These are phyloP conservation scores for Cercospora beticola DNA, from an alignment of 2,329 filamentous ascomycete genomes.

Conservation along the genomic window DNA sequence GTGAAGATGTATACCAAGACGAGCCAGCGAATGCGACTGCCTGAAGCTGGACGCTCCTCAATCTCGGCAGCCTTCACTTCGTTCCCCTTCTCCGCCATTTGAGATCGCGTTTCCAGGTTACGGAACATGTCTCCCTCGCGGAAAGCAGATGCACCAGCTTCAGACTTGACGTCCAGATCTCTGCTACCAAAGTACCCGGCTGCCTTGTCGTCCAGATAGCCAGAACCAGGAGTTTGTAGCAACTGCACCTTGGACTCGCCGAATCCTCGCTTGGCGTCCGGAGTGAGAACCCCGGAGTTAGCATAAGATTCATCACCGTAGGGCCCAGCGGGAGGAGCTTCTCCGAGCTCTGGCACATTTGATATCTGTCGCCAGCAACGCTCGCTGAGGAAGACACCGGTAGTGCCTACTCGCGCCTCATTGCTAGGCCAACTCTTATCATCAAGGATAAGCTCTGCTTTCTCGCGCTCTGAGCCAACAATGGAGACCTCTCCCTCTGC, in stretches of 20 bases:
- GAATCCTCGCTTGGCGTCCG: constrained; percentile 55
- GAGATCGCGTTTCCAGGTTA: constrained; percentile 87
- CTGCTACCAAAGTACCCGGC: constrained; percentile 78
- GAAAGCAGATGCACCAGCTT: constrained; percentile 87
- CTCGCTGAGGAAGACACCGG: constrained; percentile 93
- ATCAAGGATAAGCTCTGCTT: constrained; percentile 85
- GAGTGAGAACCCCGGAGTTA: constrained; percentile 59
- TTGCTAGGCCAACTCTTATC: constrained; percentile 90
- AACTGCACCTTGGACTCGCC: constrained; percentile 60
- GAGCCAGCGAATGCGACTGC: constrained; percentile 87
- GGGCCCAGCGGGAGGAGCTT: constrained; percentile 53
- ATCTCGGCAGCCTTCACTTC: constrained; percentile 88
- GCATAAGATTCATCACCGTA: constrained; percentile 56
- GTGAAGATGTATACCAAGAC: constrained; percentile 80
- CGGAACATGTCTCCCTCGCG: constrained; percentile 97
- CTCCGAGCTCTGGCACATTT: constrained; percentile 64
- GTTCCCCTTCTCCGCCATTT: constrained; percentile 93
- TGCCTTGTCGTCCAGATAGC: constrained; percentile 71
- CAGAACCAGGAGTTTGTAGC: constrained; percentile 53
- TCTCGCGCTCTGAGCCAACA: constrained; percentile 89
- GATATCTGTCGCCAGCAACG: constrained; percentile 91
- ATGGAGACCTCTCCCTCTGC: constrained; percentile 80
- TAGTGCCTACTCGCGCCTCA: constrained; percentile 85
- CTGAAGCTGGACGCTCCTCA: constrained; percentile 74
- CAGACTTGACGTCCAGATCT: constrained; percentile 81